Conservation (phyloP, 179 eudicot species). For the Silene noctiflora region DNA sequence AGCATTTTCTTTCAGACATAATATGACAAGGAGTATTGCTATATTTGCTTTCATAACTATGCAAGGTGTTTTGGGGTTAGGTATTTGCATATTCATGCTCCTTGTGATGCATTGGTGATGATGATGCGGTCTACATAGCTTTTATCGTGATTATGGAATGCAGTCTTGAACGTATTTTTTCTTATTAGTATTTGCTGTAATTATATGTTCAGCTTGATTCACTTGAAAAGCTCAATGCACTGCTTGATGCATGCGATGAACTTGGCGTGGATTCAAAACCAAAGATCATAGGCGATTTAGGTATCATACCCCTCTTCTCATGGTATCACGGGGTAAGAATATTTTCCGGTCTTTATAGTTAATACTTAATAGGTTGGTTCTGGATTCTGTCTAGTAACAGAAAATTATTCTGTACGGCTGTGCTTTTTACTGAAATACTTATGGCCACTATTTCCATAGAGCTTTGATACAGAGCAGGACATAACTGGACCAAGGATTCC, state of each 20-base stretch:
- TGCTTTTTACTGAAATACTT: slow-evolving; percentile 9
- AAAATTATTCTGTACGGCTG: slow-evolving; percentile 2
- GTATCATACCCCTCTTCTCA: slow-evolving; percentile 63
- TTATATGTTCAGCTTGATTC: slow-evolving; percentile 45
- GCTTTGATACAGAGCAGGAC: slow-evolving; percentile 63
- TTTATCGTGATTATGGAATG: background rate
- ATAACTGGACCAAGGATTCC: slow-evolving; percentile 56
- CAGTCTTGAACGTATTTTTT: background rate
- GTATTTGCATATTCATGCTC: background rate
- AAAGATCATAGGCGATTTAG: slow-evolving; percentile 45
- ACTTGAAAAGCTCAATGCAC: slow-evolving; percentile 44
- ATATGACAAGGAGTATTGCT: background rate
- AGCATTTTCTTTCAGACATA: background rate
- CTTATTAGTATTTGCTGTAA: background rate
- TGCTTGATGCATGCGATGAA: slow-evolving; percentile 53
- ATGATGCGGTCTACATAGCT: background rate
- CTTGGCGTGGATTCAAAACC: slow-evolving; percentile 60
- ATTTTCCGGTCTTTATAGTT: background rate
- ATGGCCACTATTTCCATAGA: slow-evolving; percentile 35
- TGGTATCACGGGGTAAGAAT: slow-evolving; percentile 64
- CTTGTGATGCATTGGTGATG: background rate
- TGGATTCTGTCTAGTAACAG: slow-evolving; percentile 10
- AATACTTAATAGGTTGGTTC: background rate
- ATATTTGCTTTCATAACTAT: background rate
- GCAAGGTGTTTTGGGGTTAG: background rate